Evolutionary conservation across 441 rosid species (phyloP).

Genomic region (Flueggea neowawraea): DNA sequence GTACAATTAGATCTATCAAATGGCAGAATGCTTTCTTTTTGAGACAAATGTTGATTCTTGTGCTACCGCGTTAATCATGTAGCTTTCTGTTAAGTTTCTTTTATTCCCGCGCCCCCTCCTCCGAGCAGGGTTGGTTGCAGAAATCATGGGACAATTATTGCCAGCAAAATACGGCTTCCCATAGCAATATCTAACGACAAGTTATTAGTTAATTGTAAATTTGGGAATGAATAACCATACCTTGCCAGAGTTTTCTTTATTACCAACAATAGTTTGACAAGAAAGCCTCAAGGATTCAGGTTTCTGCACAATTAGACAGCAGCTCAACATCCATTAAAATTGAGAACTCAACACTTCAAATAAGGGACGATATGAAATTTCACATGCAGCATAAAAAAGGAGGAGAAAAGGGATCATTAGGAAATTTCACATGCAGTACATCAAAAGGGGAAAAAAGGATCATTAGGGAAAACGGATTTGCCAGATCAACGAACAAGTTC

Average conservation of each 20-base stretch:
- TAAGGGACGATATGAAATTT: not conserved
- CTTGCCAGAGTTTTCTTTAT: slow-evolving; percentile 84
- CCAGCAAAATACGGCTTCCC: not conserved
- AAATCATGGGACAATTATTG: too few species aligned
- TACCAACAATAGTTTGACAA: slow-evolving; percentile 89
- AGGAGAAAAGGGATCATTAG: not conserved
- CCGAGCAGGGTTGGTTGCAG: too few species aligned
- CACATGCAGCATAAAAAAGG: not conserved
- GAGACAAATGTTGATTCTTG: not conserved
- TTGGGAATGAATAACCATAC: slow-evolving; percentile 19
- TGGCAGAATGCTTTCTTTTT: not conserved
- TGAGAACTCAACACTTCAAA: not conserved
- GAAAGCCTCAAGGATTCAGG: slow-evolving; percentile 93
- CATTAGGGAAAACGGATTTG: too few species aligned
- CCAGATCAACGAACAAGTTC: too few species aligned
- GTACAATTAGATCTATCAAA: slow-evolving; percentile 4
- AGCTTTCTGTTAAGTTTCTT: too few species aligned
- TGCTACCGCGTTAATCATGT: too few species aligned
- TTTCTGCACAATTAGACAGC: slow-evolving; percentile 37
- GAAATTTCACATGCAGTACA: not conserved
- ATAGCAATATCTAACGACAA: not conserved
- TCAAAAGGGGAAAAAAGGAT: too few species aligned
- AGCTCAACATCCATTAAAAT: not conserved
- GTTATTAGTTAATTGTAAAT: too few species aligned
- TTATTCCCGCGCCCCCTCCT: too few species aligned